Evolutionary conservation across 208 protist genomes (phyloP).

Genomic region (Herpetomonas samuelpessoai): DNA sequence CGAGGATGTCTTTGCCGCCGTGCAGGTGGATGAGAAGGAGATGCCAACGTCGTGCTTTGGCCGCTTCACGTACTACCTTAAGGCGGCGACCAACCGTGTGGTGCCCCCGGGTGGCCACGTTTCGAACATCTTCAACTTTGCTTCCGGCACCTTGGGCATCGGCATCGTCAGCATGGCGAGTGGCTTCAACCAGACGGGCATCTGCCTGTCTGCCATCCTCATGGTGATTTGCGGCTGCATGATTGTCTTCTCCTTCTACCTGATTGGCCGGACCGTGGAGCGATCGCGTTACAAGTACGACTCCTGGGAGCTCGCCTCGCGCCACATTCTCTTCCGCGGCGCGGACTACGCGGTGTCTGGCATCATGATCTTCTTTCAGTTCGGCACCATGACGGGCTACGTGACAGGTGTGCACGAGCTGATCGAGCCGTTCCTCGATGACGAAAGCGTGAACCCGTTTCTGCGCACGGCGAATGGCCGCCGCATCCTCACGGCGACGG

Average conservation of each 20-base stretch:
- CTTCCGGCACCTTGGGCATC: slow-evolving; percentile 58
- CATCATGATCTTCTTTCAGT: slow-evolving; percentile 54
- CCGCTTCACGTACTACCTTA: too few species aligned
- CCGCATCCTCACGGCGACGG: slow-evolving; percentile 29
- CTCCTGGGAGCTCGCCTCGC: slow-evolving; percentile 35
- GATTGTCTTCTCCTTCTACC: slow-evolving; percentile 66
- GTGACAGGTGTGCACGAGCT: slow-evolving; percentile 62
- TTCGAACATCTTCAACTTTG: slow-evolving; percentile 58
- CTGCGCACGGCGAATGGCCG: slow-evolving; percentile 32
- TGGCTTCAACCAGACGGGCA: slow-evolving; percentile 47
- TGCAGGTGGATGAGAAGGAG: too few species aligned
- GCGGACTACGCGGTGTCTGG: slow-evolving; percentile 64
- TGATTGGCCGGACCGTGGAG: slow-evolving; percentile 63
- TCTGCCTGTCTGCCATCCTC: slow-evolving; percentile 58
- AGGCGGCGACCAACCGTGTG: slow-evolving; percentile 5
- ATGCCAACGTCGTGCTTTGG: too few species aligned
- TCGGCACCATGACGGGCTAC: slow-evolving; percentile 72
- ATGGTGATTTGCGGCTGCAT: slow-evolving; percentile 41
- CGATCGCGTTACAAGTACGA: slow-evolving; percentile 22
- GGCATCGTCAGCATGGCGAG: slow-evolving; percentile 58
- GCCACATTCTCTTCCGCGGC: slow-evolving; percentile 33
- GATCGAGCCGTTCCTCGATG: slow-evolving; percentile 43
- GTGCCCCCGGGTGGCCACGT: slow-evolving; percentile 46
- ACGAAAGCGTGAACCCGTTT: slow-evolving; percentile 29
- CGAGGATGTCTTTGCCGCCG: too few species aligned